Base-by-base conservation (phyloP, 768 basidiomycete species). In the Asterophora lycoperdoides region DNA sequence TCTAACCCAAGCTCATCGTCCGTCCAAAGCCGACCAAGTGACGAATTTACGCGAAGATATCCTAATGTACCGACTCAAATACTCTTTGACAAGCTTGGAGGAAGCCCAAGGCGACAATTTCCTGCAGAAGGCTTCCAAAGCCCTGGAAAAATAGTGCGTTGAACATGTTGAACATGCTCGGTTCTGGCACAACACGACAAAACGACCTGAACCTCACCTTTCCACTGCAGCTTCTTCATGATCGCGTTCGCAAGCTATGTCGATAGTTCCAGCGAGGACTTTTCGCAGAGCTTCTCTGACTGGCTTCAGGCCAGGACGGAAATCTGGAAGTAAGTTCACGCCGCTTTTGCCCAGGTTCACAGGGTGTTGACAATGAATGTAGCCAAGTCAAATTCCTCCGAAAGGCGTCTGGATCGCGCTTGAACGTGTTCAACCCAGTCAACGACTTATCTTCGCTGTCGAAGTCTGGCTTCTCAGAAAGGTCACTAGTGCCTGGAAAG, bases 181-280 rank as follows among this genome's bases (percentile, higher is more conserved):
- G n/a, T n/a, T n/a, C n/a, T n/a, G n/a, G n/a, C n/a, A n/a, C 3
- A 7, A 11, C 14, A 55, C 15, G 32, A 23, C 6, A 7, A 36
- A n/a, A 26, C 46, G 23, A 23, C 23, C 6, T 23, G 23, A 23
- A 38, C 38, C 19, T 44, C 9, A 26, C 20, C 44, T 15, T 45
- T 13, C 41, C 38, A 29, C 2, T 36, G 8, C 48, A 93, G 89
- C 65, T 96, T 95, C 71, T 97, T 97, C 68, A 81, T 93, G 57
- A 88, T 98, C 51, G 89, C 87, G 0, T 99, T 97, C 59, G 88
- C 93, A 2, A 89, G 84, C 52, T 99, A 88, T 57, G 83, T 95
- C 5, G 79, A 86, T 44, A 74, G 76, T 20, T 77, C 83, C 10
- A 37, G 14, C 1, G 71, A 79, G 55, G 67, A 75, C 46, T 80